phyloP scores from a whole-genome alignment of 441 rosid genomes.

The Metrosideros polymorpha region DNA sequence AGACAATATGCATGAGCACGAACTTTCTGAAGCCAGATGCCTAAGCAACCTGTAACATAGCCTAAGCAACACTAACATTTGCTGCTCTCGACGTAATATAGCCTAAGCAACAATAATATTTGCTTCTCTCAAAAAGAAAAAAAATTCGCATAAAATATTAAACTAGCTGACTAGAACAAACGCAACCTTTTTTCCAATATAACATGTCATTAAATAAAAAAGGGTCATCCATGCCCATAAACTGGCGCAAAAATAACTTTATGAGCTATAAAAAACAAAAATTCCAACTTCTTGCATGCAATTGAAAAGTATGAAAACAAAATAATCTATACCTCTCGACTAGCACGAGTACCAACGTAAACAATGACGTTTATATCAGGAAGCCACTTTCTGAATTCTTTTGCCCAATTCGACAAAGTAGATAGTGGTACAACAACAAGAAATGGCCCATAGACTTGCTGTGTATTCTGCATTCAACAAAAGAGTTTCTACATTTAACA shows the following conservation, averaged over 20 bases:
- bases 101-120: background rate
- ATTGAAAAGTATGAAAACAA: background rate
- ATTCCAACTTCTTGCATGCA: background rate
- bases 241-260: background rate
- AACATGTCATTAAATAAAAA: background rate
- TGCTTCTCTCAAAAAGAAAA: background rate
- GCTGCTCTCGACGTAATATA: background rate
- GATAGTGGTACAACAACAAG: constrained; percentile 99
- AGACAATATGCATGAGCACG: background rate
- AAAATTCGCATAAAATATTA: background rate
- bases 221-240: background rate
- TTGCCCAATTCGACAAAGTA: constrained; percentile 98
- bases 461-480: constrained; percentile 59
- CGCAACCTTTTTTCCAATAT: background rate
- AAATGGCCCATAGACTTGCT: constrained; percentile 97
- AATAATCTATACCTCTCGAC: constrained; percentile 73
- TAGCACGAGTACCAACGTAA: constrained; percentile 97
- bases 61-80: background rate
- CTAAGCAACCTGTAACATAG: background rate
- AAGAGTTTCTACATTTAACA: background rate
- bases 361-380: constrained; percentile 88
- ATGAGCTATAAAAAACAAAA: background rate
- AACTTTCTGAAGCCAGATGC: background rate
- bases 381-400: constrained; percentile 99
- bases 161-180: background rate